These are phyloP conservation scores for Teunomyces barrocoloradensis DNA, from an alignment of 805 yeast species.

Conservation along the genomic window DNA sequence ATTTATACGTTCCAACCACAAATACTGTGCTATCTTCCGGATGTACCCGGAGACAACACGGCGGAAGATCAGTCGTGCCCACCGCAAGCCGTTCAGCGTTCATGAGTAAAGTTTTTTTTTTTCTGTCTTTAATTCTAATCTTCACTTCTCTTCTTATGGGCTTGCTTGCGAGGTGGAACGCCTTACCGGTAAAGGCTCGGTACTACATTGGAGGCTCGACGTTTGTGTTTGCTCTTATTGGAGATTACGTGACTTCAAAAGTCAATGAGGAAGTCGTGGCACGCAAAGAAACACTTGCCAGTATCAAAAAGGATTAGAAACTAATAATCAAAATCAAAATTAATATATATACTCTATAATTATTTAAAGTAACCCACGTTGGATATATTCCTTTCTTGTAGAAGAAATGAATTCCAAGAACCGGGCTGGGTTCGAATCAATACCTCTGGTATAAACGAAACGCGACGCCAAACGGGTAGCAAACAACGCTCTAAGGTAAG, in stretches of 20 bases:
- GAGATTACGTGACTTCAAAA: conserved; percentile 37
- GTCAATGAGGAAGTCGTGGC: conserved; percentile 37
- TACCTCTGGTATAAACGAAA: conserved; percentile 80
- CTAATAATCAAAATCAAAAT: not conserved
- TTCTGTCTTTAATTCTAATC: not conserved
- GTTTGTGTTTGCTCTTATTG: conserved; percentile 36
- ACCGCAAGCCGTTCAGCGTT: conserved; percentile 21
- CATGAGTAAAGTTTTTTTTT: not conserved
- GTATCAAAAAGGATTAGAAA: too few species aligned
- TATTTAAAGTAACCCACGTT: conserved; percentile 27
- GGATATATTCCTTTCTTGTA: conserved; percentile 46
- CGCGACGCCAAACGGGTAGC: conserved; percentile 83
- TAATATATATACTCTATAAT: not conserved
- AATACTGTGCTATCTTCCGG: conserved; percentile 48
- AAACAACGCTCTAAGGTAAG: conserved; percentile 84
- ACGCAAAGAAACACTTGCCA: conserved; percentile 24
- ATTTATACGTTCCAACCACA: conserved; percentile 76
- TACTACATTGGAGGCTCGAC: conserved; percentile 42
- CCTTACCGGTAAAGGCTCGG: conserved; percentile 39
- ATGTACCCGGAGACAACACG: conserved; percentile 71
- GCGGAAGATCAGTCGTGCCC: conserved; percentile 61
- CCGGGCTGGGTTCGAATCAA: conserved; percentile 75
- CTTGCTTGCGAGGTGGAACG: conserved; percentile 37
- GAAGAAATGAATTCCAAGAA: conserved; percentile 68
- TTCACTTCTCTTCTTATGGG: conserved; percentile 17